Conservation (phyloP, 1,284 basidiomycete genomes). For the Trametes sp. region DNA sequence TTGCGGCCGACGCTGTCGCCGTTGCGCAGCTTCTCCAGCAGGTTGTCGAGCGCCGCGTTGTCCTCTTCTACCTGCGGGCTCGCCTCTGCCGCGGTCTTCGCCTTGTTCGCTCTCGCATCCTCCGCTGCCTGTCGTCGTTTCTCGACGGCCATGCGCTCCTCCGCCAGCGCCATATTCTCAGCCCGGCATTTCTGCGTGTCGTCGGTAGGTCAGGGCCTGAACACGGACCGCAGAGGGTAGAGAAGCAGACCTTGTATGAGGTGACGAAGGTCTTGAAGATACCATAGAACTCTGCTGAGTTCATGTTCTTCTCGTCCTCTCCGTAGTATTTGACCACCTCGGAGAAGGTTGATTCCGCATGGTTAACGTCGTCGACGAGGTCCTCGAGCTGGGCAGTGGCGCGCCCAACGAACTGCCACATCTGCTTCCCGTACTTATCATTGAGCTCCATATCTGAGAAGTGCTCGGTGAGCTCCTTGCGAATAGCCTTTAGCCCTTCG, state of each 20-base stretch:
- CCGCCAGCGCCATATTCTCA: conserved; percentile 76
- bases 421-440: conserved; percentile 85
- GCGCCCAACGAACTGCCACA: conserved; percentile 87
- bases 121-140: conserved; percentile 72
- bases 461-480: conserved; percentile 80
- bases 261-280: conserved; percentile 96
- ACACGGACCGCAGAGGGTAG: not conserved
- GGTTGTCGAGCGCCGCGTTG: conserved; percentile 69
- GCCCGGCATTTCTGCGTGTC: conserved; percentile 78
- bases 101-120: conserved; percentile 63
- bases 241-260: conserved; percentile 80
- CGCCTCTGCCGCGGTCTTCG: conserved; percentile 56
- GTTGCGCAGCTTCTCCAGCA: conserved; percentile 76
- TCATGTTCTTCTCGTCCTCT: conserved; percentile 86
- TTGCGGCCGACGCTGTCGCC: conserved; percentile 71
- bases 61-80: conserved; percentile 55
- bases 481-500: conserved; percentile 82
- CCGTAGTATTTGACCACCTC: conserved; percentile 91
- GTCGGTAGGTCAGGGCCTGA: conserved; percentile 9
- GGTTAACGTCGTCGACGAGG: conserved; percentile 84
- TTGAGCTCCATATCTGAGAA: conserved; percentile 75
- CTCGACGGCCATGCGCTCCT: conserved; percentile 69
- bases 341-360: conserved; percentile 81
- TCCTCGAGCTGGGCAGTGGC: conserved; percentile 81
- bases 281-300: conserved; percentile 89